Conservation (phyloP, 257 asterid genomes). For the Jacaranda copaia region DNA sequence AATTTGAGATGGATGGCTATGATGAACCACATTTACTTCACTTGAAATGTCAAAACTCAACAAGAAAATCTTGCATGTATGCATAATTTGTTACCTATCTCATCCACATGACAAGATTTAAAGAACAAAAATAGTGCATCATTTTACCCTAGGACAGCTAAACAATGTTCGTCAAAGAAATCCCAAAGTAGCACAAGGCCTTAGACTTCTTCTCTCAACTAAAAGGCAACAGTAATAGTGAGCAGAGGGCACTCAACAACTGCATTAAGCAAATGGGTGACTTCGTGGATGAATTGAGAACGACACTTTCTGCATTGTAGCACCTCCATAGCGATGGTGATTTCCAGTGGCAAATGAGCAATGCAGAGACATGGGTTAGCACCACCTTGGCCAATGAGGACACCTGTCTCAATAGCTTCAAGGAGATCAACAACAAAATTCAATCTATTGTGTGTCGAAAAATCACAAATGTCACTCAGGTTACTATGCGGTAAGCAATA, state of each 20-base stretch:
- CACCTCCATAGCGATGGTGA: conserved; percentile 62
- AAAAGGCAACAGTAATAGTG: conserved; percentile 50
- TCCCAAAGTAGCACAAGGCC: conserved; percentile 45
- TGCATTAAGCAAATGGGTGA: conserved; percentile 84
- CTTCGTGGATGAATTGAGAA: conserved; percentile 69
- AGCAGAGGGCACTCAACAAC: conserved; percentile 64
- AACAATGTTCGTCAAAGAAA: conserved; percentile 11
- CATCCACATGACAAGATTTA: too few relatives aligned
- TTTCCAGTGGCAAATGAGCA: conserved; percentile 91
- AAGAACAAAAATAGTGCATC: not conserved
- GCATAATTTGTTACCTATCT: too few relatives aligned
- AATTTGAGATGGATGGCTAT: not conserved
- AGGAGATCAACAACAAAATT: conserved; percentile 58
- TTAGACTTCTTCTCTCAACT: conserved; percentile 47
- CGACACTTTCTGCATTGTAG: conserved; percentile 63
- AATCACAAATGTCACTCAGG: conserved; percentile 69
- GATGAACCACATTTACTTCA: not conserved
- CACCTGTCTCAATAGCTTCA: conserved; percentile 88
- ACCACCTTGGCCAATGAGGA: conserved; percentile 91
- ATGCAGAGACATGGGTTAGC: conserved; percentile 93
- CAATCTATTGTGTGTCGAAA: conserved; percentile 66
- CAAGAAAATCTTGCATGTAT: not conserved
- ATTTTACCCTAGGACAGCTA: conserved; percentile 32
- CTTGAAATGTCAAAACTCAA: not conserved
- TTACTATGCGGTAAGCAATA: too few relatives aligned